These are phyloP conservation scores for Coemansia reversa DNA, from an alignment of 192 early-diverging fungal genomes.

Conservation along the genomic window DNA sequence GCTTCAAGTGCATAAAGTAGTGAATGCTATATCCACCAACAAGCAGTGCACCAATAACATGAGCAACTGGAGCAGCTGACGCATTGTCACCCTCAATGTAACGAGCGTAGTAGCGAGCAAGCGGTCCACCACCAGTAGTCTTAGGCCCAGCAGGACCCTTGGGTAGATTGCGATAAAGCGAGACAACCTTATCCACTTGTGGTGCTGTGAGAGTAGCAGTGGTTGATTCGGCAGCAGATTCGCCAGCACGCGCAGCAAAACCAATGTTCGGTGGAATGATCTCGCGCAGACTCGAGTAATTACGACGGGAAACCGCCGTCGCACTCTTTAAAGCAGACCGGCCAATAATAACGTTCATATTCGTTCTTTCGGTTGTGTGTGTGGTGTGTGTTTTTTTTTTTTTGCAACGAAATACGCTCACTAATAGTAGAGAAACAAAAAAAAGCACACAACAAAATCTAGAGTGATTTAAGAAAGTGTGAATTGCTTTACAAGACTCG, in stretches of 20 bases:
- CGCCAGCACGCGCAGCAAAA: conserved; percentile 58
- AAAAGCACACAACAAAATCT: not conserved
- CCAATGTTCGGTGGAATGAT: conserved; percentile 75
- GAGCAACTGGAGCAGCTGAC: conserved; percentile 62
- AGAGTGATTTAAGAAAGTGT: not conserved
- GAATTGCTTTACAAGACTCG: too few species aligned
- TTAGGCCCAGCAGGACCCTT: conserved; percentile 61
- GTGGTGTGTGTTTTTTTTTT: too few species aligned
- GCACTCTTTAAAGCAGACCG: conserved; percentile 44
- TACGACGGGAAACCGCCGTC: conserved; percentile 25
- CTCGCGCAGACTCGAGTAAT: conserved; percentile 53
- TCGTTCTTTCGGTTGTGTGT: not conserved
- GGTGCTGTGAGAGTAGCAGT: conserved; percentile 52
- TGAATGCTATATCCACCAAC: conserved; percentile 68
- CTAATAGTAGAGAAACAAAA: conserved; percentile 1
- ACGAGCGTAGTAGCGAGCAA: conserved; percentile 65
- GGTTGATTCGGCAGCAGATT: conserved; percentile 49
- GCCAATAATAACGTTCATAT: conserved; percentile 44
- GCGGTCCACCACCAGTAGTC: conserved; percentile 57
- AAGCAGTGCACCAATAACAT: conserved; percentile 62
- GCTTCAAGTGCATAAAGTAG: conserved; percentile 76
- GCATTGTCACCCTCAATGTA: conserved; percentile 75
- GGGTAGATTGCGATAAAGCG: conserved; percentile 74
- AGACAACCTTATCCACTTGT: conserved; percentile 65
- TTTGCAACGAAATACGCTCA: not conserved